Evolutionary conservation across 805 yeast species (phyloP).

Genomic region (Ogataea nitratoaversa): DNA sequence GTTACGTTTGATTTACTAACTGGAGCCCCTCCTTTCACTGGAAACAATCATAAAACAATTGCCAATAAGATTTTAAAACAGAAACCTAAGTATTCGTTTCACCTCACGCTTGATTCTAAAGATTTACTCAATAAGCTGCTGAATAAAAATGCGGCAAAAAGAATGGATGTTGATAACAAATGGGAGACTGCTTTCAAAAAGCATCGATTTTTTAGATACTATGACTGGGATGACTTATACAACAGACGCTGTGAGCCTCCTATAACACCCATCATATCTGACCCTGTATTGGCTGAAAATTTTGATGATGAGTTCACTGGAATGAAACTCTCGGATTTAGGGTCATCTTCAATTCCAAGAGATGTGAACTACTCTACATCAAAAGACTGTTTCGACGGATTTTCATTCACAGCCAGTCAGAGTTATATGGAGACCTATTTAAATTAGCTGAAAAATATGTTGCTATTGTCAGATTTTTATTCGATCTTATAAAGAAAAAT

Average conservation of each 20-base stretch:
- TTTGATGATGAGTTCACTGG: conserved; percentile 72
- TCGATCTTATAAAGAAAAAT: no score
- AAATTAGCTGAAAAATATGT: no score
- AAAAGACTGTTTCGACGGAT: conserved; percentile 36
- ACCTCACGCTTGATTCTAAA: conserved; percentile 70
- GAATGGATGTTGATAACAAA: conserved; percentile 53
- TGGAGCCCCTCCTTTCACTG: conserved; percentile 85
- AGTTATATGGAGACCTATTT: conserved; percentile 32
- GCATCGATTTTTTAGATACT: conserved; percentile 68
- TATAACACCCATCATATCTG: conserved; percentile 68
- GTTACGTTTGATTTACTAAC: conserved; percentile 73
- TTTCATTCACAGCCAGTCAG: conserved; percentile 41
- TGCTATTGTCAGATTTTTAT: no score
- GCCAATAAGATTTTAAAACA: conserved; percentile 66
- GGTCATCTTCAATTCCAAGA: conserved; percentile 7
- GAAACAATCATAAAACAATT: conserved; percentile 68
- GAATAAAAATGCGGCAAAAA: conserved; percentile 60
- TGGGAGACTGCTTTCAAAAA: conserved; percentile 46
- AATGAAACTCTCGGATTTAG: conserved; percentile 35
- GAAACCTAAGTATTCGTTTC: conserved; percentile 62
- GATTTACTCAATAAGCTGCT: conserved; percentile 63
- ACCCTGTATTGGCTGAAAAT: conserved; percentile 73
- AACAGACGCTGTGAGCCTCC: conserved; percentile 58
- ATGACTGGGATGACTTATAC: conserved; percentile 60
- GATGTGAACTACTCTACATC: not conserved